phyloP scores from a whole-genome alignment of 306 rosid genomes.

The Cicer pinnatifidum region DNA sequence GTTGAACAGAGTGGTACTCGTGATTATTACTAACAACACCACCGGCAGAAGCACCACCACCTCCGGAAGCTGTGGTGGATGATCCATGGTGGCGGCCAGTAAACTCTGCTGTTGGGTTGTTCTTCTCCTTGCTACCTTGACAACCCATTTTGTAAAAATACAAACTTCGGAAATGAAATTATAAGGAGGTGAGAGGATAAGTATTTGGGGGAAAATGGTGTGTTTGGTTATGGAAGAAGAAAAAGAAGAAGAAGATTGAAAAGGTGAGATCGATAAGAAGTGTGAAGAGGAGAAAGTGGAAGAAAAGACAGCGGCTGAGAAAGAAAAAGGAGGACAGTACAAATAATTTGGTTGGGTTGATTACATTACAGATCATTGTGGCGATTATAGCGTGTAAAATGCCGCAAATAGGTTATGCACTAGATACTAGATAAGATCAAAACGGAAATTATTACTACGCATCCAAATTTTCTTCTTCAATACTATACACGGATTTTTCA shows the following conservation, averaged over 20 bases:
- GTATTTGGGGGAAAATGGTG: neutral
- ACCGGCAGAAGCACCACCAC: too few species aligned
- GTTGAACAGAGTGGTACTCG: conserved; percentile 45
- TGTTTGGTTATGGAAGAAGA: too few species aligned
- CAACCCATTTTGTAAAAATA: conserved; percentile 64
- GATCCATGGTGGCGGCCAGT: conserved; percentile 40
- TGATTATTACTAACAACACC: neutral
- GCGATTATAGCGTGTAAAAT: too few species aligned
- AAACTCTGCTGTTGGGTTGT: conserved; percentile 35
- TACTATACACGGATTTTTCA: too few species aligned
- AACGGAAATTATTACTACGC: too few species aligned
- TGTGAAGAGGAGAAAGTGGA: neutral
- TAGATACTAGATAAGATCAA: too few species aligned
- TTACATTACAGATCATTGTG: neutral
- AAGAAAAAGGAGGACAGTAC: neutral
- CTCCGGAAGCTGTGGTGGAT: neutral
- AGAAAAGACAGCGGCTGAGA: neutral
- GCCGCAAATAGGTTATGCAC: too few species aligned
- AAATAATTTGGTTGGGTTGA: neutral
- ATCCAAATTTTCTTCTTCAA: too few species aligned
- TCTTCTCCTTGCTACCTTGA: conserved; percentile 59
- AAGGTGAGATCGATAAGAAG: neutral
- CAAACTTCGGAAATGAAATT: neutral
- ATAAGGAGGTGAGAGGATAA: too few species aligned
- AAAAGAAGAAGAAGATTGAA: neutral